A percentile compares a stretch with the other conserved stretches of the same genome.
Conservation (phyloP, 2,329 filamentous ascomycete species). For the Nothomitra cinnamomea region DNA sequence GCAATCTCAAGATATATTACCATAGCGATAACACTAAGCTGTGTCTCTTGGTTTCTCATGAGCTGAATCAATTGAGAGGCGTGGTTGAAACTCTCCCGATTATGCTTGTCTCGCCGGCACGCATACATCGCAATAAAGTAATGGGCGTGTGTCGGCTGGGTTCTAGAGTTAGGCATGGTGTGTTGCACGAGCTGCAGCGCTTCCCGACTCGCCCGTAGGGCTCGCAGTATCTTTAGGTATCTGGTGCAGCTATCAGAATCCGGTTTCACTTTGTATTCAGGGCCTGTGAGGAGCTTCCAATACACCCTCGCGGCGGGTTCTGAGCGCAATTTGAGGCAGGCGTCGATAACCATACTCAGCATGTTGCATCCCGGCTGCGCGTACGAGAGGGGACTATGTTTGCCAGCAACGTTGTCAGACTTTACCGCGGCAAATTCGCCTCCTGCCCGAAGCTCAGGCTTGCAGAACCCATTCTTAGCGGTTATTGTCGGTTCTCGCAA, state of each 20-base stretch:
- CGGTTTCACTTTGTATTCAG: slow-evolving; percentile 42
- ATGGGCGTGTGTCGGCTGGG: slow-evolving; percentile 28
- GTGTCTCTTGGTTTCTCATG: slow-evolving; percentile 33
- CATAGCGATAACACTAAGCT: slow-evolving; percentile 35
- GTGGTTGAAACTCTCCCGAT: slow-evolving; percentile 47
- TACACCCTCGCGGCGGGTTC: slow-evolving; percentile 52
- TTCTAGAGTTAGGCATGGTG: slow-evolving; percentile 9
- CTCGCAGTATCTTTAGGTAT: slow-evolving; percentile 49
- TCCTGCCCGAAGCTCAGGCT: background rate
- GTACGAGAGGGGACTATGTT: slow-evolving; percentile 19
- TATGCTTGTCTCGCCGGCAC: slow-evolving; percentile 62
- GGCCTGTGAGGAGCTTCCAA: slow-evolving; percentile 53
- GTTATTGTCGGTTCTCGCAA: background rate
- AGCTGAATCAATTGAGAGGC: slow-evolving; percentile 47
- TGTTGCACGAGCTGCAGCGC: slow-evolving; percentile 37
- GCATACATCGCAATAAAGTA: slow-evolving; percentile 58
- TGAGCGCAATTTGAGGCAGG: slow-evolving; percentile 42
- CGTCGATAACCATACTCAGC: slow-evolving; percentile 52
- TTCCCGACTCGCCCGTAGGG: slow-evolving; percentile 46
- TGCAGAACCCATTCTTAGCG: too few relatives aligned
- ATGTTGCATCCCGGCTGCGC: slow-evolving; percentile 34
- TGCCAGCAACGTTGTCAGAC: background rate
- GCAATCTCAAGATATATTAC: slow-evolving; percentile 40
- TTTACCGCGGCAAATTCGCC: slow-evolving; percentile 5
- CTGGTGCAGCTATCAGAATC: slow-evolving; percentile 54